Percentiles rank a stretch among this genome's conserved stretches.
These are phyloP conservation scores for Xylaria sp. DNA, from an alignment of 2,329 filamentous ascomycete species.

Conservation along the genomic window DNA sequence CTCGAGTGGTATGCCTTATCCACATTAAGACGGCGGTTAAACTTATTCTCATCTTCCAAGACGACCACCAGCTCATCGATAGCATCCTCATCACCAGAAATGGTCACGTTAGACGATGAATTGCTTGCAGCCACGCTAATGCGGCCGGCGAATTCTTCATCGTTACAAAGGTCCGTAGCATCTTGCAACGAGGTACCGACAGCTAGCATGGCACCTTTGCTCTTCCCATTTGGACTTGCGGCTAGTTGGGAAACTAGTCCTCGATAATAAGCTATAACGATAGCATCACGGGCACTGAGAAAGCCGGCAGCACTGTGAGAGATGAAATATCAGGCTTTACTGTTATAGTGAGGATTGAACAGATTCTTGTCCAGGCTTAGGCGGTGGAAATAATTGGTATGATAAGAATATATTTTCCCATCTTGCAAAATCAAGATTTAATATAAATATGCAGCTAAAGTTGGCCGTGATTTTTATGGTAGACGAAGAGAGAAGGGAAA, in stretches of 20 bases:
- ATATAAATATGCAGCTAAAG: too few relatives aligned
- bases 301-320: neutral
- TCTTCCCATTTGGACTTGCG: neutral
- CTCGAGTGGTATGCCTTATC: conserved; percentile 5
- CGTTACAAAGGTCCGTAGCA: conserved; percentile 43
- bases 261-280: conserved; percentile 16
- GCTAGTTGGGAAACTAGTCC: neutral
- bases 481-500: too few relatives aligned
- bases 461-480: too few relatives aligned
- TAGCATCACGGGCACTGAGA: conserved; percentile 11
- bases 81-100: conserved; percentile 36
- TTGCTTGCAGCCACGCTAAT: conserved; percentile 43
- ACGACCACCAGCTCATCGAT: conserved; percentile 25
- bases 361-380: too few relatives aligned
- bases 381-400: too few relatives aligned
- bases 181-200: conserved; percentile 54
- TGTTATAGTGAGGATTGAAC: too few relatives aligned
- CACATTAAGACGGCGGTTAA: neutral
- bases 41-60: conserved; percentile 28
- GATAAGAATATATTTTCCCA: too few relatives aligned
- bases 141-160: conserved; percentile 44
- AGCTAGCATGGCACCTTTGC: conserved; percentile 56
- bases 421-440: too few relatives aligned
- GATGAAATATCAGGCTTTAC: too few relatives aligned
- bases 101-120: conserved; percentile 33